Conservation (phyloP, 352 stramenopile genomes). For the Phytopythium aichiense region DNA sequence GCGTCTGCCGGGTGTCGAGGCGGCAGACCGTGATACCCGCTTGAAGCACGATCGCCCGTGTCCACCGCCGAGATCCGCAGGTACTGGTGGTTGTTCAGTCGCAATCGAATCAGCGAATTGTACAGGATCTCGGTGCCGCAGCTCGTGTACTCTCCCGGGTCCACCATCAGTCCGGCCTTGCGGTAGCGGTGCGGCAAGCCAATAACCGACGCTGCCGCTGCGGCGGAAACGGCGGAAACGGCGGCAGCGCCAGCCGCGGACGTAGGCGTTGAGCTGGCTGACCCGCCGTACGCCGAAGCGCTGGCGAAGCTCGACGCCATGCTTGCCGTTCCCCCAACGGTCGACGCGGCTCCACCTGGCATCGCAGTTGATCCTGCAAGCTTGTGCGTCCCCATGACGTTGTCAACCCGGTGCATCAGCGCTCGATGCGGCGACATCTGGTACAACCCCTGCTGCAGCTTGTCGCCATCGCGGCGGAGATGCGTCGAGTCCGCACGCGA, state of each 20-base stretch:
- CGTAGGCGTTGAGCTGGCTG: slow-evolving; percentile 14
- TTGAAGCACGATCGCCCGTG: neutral
- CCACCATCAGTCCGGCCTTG: slow-evolving; percentile 22
- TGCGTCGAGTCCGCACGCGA: neutral
- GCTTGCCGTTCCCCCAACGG: slow-evolving; percentile 6
- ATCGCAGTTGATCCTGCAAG: neutral
- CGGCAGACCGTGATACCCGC: neutral
- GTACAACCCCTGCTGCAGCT: slow-evolving; percentile 8
- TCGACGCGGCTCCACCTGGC: neutral
- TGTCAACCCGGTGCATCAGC: slow-evolving; percentile 59
- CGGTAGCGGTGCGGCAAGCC: slow-evolving; percentile 3
- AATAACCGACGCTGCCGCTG: neutral
- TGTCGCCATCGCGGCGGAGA: slow-evolving; percentile 4
- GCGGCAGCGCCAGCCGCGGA: neutral
- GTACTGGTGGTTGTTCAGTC: slow-evolving; percentile 67
- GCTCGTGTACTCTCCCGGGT: slow-evolving; percentile 47
- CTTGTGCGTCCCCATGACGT: slow-evolving; percentile 27
- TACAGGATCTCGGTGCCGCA: slow-evolving; percentile 74
- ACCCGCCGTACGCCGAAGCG: slow-evolving; percentile 8
- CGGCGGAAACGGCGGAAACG: neutral
- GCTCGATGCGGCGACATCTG: slow-evolving; percentile 61
- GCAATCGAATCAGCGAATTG: slow-evolving; percentile 59
- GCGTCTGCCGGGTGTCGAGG: neutral
- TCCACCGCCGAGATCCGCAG: slow-evolving; percentile 40
- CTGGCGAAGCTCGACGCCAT: slow-evolving; percentile 12